These are phyloP conservation scores for Clarireedia hainanense DNA, from an alignment of 2,329 filamentous ascomycete species.

Conservation along the genomic window DNA sequence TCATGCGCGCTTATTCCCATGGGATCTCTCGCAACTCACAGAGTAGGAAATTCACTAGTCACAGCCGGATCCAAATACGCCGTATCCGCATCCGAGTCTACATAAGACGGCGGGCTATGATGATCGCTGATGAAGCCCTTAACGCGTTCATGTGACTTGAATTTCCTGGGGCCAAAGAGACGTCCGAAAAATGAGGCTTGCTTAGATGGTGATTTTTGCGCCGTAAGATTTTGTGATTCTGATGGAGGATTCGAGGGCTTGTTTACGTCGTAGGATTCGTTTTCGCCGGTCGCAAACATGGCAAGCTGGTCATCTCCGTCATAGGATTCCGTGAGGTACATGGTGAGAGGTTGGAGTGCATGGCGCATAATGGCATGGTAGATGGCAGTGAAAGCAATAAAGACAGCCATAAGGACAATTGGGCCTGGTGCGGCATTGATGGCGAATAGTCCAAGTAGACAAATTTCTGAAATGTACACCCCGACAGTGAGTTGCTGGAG, in stretches of 20 bases:
- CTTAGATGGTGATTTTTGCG: slow-evolving; percentile 25
- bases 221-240: slow-evolving; percentile 18
- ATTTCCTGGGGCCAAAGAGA: slow-evolving; percentile 69
- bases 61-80: slow-evolving; percentile 71
- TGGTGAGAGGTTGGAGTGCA: slow-evolving; percentile 66
- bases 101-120: slow-evolving; percentile 45
- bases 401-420: slow-evolving; percentile 65
- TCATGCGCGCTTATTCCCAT: slow-evolving; percentile 71
- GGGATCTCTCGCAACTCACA: slow-evolving; percentile 76
- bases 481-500: slow-evolving; percentile 79
- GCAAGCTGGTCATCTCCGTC: slow-evolving; percentile 43
- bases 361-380: slow-evolving; percentile 65
- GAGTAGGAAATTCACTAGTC: slow-evolving; percentile 48
- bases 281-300: slow-evolving; percentile 14
- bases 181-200: slow-evolving; percentile 48
- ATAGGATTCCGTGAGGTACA: slow-evolving; percentile 66
- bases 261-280: slow-evolving; percentile 14
- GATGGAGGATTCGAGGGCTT: slow-evolving; percentile 20
- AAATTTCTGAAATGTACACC: slow-evolving; percentile 73
- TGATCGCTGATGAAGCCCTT: slow-evolving; percentile 40
- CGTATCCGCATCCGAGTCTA: slow-evolving; percentile 50
- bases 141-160: slow-evolving; percentile 57
- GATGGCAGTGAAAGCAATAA: slow-evolving; percentile 64
- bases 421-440: slow-evolving; percentile 61
- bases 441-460: slow-evolving; percentile 77